Evolutionary conservation across 371 early-diverging fungal genomes (phyloP).

Genomic region (Vairimorpha ceranae): DNA sequence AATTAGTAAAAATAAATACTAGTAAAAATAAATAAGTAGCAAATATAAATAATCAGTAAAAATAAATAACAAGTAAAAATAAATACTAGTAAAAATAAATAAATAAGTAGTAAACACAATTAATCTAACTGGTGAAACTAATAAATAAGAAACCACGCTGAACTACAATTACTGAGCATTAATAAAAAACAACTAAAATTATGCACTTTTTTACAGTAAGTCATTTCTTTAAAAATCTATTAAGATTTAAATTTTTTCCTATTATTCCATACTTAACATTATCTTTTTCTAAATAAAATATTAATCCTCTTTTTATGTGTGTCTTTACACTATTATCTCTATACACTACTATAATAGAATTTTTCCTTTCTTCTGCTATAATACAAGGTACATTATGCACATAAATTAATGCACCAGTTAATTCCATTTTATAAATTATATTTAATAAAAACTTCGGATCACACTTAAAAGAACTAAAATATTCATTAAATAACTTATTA

Average conservation of each 20-base stretch:
- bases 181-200: too few species aligned
- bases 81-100: too few species aligned
- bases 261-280: conserved; percentile 29
- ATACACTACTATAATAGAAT: conserved; percentile 22
- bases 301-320: conserved; percentile 8
- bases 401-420: conserved; percentile 41
- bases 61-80: too few species aligned
- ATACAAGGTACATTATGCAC: conserved; percentile 7
- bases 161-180: too few species aligned
- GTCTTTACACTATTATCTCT: conserved; percentile 20
- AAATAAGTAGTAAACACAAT: too few species aligned
- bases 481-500: conserved; percentile 18
- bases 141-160: too few species aligned
- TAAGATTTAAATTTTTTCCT: conserved; percentile 28
- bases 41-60: too few species aligned
- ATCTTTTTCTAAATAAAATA: conserved; percentile 8
- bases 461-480: background rate
- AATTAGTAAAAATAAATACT: too few species aligned
- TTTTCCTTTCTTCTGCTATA: conserved; percentile 42
- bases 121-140: too few species aligned
- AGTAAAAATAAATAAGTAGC: too few species aligned
- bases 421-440: conserved; percentile 33
- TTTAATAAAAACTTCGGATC: conserved; percentile 3
- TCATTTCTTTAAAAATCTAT: conserved; percentile 45
- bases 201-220: too few species aligned